Percentiles rank a stretch among this genome's conserved stretches.
phyloP scores from a whole-genome alignment of 179 eudicot genomes.

The Heliamphora pulchella region DNA sequence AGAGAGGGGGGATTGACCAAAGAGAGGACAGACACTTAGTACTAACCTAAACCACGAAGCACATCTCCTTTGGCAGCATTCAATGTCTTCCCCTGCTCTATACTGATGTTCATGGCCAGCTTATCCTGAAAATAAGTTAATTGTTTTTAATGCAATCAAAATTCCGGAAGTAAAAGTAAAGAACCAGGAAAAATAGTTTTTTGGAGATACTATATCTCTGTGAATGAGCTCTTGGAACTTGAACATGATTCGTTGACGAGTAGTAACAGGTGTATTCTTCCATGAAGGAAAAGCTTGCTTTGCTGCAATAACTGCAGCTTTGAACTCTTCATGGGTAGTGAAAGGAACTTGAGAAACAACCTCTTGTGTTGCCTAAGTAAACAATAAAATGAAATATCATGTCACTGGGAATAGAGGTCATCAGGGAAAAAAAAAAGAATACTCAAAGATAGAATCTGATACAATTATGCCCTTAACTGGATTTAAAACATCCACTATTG shows the following conservation, averaged over 20 bases:
- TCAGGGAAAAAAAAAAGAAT: not conserved
- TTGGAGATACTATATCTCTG: slow-evolving; percentile 60
- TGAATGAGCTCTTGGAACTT: slow-evolving; percentile 83
- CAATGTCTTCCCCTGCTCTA: slow-evolving; percentile 82
- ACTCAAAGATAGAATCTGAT: not conserved
- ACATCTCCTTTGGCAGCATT: slow-evolving; percentile 83
- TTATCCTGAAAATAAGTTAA: slow-evolving; percentile 50
- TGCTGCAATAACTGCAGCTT: slow-evolving; percentile 83
- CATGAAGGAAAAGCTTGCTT: slow-evolving; percentile 79
- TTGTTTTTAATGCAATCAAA: not conserved
- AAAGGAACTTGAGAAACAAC: slow-evolving; percentile 83
- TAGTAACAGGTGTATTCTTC: slow-evolving; percentile 72
- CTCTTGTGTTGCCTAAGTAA: slow-evolving; percentile 79
- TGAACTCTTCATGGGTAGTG: slow-evolving; percentile 71
- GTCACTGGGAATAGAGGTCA: slow-evolving; percentile 2
- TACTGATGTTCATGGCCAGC: slow-evolving; percentile 61
- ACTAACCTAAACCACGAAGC: slow-evolving; percentile 75
- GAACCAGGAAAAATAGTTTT: not conserved
- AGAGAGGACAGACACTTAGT: not conserved
- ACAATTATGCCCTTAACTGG: slow-evolving; percentile 44
- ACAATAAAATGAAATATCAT: slow-evolving; percentile 1
- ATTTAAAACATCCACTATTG: slow-evolving; percentile 63
- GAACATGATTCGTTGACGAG: slow-evolving; percentile 89
- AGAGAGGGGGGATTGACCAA: too few species aligned
- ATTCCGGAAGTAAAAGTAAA: not conserved